These are phyloP conservation scores for Colletotrichum cordylinicola DNA, from an alignment of 2,329 filamentous ascomycete species.

Conservation along the genomic window DNA sequence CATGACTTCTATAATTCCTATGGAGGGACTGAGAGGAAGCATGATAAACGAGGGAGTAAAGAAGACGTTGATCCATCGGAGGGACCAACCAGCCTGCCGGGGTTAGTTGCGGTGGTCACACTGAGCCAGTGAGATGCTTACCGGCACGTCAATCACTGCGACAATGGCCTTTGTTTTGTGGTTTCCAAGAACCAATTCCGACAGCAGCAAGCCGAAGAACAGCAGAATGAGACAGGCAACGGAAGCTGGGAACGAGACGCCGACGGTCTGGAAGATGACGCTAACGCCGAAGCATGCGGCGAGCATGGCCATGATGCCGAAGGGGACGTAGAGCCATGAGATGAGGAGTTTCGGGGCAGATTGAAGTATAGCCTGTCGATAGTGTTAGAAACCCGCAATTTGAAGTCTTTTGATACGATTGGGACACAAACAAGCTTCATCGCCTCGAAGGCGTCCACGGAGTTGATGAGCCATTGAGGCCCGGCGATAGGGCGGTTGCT, in stretches of 20 bases:
- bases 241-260: constrained; percentile 63
- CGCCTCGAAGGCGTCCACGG: neutral
- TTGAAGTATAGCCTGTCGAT: neutral
- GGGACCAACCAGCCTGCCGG: constrained; percentile 58
- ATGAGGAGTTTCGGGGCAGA: constrained; percentile 28
- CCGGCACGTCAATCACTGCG: constrained; percentile 57
- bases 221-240: constrained; percentile 63
- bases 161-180: constrained; percentile 54
- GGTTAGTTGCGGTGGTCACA: neutral
- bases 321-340: constrained; percentile 58
- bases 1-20: constrained; percentile 58
- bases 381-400: rapidly evolving
- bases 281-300: constrained; percentile 49
- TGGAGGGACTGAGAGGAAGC: constrained; percentile 60
- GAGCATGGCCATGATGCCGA: constrained; percentile 45
- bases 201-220: constrained; percentile 54
- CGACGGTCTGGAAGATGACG: constrained; percentile 47
- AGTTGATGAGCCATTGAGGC: neutral
- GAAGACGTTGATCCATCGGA: constrained; percentile 64
- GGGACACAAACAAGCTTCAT: constrained; percentile 6
- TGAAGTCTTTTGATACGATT: neutral
- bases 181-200: constrained; percentile 52
- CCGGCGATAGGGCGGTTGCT: neutral
- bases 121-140: constrained; percentile 30
- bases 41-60: constrained; percentile 66